Base-by-base conservation (phyloP, 2,329 filamentous ascomycete species). In the Fusarium sp. region DNA sequence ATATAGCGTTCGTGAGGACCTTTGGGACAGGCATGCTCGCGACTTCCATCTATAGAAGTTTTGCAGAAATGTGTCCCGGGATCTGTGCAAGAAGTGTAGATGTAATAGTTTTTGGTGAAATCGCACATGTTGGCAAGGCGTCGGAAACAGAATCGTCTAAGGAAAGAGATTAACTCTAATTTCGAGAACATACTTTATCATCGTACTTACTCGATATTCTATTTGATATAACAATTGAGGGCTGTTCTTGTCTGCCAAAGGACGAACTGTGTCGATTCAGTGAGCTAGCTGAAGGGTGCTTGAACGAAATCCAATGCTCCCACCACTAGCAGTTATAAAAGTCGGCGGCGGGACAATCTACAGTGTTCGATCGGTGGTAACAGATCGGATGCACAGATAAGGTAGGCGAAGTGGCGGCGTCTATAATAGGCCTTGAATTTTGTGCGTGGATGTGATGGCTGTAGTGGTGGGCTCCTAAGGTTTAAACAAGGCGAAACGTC, bases 1-100 rank as follows among this genome's bases (percentile, higher is more conserved):
- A 94, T 93, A 76, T 92, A 93, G 72, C 92, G 87, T 80, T 94
- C 92, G 79, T 94, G 92, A 33, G 92, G 92, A 1, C 91, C 88
- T 62, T 87, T 86, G 11, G 87, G 78, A 75, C 92, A 94, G 36
- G 87, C 84, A 36, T 85, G 82, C 65, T 89, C 86, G 71, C 85
- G 86, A 78, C 85, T 89, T 62, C 91, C 91, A 76, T 94, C 92
- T 58, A 91, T 85, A 3, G 90, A 90, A 4, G 91, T 93, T 72
- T 89, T 86, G 80, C 92, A 91, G 81, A 93, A 93, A 80, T 94
- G 92, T 22, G 88, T 86, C 44, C 89, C 89, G 1, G 91, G 92
- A 78, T 93, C 91, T 63, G 87, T 82, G 78, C 92, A 94, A 47
- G 89, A 86, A 64, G 90, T 91, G 83, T 93, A 94, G 81, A 94